phyloP scores from a whole-genome alignment of 805 yeast genomes.

The Limtongozyma cylindracea region DNA sequence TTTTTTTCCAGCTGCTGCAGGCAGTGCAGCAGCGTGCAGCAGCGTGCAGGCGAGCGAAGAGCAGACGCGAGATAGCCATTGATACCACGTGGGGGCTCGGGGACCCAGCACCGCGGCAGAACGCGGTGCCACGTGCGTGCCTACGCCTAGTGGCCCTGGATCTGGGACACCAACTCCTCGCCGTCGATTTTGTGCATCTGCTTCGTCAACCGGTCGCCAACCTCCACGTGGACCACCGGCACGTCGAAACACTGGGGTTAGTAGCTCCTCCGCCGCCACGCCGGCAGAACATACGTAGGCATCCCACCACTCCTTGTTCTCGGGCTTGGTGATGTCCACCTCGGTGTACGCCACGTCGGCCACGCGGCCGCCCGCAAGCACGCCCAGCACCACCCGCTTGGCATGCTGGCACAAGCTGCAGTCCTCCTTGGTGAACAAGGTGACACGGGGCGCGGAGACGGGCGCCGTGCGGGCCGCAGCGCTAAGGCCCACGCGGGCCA shows the following conservation, averaged over 20 bases:
- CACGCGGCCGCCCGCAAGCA: conserved; percentile 9
- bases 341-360: conserved; percentile 10
- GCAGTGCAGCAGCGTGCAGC: conserved; percentile 2
- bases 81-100: conserved; percentile 8
- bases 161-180: conserved; percentile 3
- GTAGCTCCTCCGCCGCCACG: conserved; percentile 13
- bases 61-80: conserved; percentile 5
- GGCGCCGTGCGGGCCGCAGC: too few relatives aligned
- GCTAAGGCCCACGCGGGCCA: too few relatives aligned
- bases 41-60: conserved; percentile 4
- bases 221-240: conserved; percentile 1
- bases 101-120: too few relatives aligned
- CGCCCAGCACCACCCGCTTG: too few relatives aligned
- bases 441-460: too few relatives aligned
- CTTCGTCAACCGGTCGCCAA: conserved; percentile 7
- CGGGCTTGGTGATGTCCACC: conserved; percentile 9
- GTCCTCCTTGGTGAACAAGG: too few relatives aligned
- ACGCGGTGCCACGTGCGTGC: too few relatives aligned
- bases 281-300: too few relatives aligned
- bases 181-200: conserved; percentile 3
- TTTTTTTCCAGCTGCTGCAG: too few relatives aligned
- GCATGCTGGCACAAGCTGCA: too few relatives aligned
- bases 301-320: too few relatives aligned
- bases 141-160: too few relatives aligned
- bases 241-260: conserved; percentile 9